A percentile compares a stretch with the other conserved stretches of the same genome.
These are phyloP conservation scores for Aspergillus sp. DNA, from an alignment of 2,329 filamentous ascomycete genomes.

Conservation along the genomic window DNA sequence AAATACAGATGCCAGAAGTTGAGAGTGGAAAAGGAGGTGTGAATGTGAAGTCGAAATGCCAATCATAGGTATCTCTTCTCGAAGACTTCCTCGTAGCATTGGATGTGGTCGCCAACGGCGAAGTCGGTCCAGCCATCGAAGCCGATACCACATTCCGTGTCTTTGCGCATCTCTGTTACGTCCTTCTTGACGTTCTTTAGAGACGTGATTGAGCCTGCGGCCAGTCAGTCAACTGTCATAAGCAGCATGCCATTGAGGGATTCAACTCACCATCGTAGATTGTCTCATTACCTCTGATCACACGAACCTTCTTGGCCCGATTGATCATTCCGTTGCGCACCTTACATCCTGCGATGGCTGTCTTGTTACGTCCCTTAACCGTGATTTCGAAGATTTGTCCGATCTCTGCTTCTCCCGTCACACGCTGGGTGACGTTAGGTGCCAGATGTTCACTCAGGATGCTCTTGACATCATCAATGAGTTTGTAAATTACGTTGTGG, in stretches of 20 bases:
- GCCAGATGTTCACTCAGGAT: slow-evolving; percentile 70
- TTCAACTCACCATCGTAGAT: slow-evolving; percentile 75
- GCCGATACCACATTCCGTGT: slow-evolving; percentile 87
- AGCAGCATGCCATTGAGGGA: neutral
- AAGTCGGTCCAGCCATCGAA: slow-evolving; percentile 81
- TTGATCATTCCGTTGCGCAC: slow-evolving; percentile 77
- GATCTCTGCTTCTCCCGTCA: slow-evolving; percentile 86
- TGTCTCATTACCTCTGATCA: slow-evolving; percentile 69
- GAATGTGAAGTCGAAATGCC: neutral
- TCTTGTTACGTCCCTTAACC: slow-evolving; percentile 67
- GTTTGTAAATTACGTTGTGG: slow-evolving; percentile 67
- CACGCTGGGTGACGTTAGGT: slow-evolving; percentile 66
- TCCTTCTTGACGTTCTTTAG: slow-evolving; percentile 94
- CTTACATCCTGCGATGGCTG: slow-evolving; percentile 82
- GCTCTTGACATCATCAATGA: slow-evolving; percentile 53
- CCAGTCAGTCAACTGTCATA: slow-evolving; percentile 12
- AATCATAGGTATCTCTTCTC: slow-evolving; percentile 64
- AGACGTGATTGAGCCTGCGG: slow-evolving; percentile 71
- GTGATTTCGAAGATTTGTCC: slow-evolving; percentile 82
- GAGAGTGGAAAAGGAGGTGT: slow-evolving; percentile 4
- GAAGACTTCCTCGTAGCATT: slow-evolving; percentile 77
- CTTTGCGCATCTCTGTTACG: slow-evolving; percentile 84
- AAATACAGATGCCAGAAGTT: slow-evolving; percentile 8
- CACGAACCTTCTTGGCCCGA: slow-evolving; percentile 65
- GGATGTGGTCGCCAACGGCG: slow-evolving; percentile 78